Conservation (phyloP, 2,329 filamentous ascomycete genomes). For the Cercospora sp. region DNA sequence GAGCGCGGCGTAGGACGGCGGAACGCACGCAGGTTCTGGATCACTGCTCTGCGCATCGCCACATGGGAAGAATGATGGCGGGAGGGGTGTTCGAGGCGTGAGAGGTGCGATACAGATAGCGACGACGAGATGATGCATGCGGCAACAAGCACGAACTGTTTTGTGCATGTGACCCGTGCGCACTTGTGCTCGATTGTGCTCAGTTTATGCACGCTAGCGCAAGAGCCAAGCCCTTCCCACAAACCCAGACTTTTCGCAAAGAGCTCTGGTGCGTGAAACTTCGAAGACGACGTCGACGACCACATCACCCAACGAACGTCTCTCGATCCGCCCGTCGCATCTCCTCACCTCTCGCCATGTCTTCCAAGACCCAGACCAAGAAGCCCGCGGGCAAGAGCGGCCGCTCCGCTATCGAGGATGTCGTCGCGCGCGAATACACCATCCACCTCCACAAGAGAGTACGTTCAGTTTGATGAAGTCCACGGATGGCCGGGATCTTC, state of each 20-base stretch:
- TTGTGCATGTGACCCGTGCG: slow-evolving; percentile 2
- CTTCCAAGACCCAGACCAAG: slow-evolving; percentile 46
- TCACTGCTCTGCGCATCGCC: slow-evolving; percentile 72
- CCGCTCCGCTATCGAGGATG: slow-evolving; percentile 97
- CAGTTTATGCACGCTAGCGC: not conserved
- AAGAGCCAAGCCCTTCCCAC: not conserved
- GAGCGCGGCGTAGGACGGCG: slow-evolving; percentile 65
- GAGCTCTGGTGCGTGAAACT: not conserved
- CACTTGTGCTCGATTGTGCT: not conserved
- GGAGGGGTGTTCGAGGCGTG: not conserved
- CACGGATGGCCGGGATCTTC: slow-evolving; percentile 53
- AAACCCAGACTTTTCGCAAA: not conserved
- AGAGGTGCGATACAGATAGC: not conserved
- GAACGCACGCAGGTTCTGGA: slow-evolving; percentile 68
- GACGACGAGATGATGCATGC: slow-evolving; percentile 1
- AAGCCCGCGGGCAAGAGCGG: slow-evolving; percentile 67
- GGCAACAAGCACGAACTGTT: not conserved
- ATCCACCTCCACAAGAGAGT: slow-evolving; percentile 99
- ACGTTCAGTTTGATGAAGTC: slow-evolving; percentile 76
- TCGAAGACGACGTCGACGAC: slow-evolving; percentile 21
- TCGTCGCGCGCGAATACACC: slow-evolving; percentile 99
- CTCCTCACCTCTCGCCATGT: slow-evolving; percentile 40
- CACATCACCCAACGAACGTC: slow-evolving; percentile 17
- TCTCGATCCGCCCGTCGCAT: slow-evolving; percentile 15
- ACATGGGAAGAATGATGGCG: slow-evolving; percentile 3